A percentile compares a stretch with the other conserved stretches of the same genome.
These are phyloP conservation scores for Vitis amurensis DNA, from an alignment of 164 flowering plant genomes.

Conservation along the genomic window DNA sequence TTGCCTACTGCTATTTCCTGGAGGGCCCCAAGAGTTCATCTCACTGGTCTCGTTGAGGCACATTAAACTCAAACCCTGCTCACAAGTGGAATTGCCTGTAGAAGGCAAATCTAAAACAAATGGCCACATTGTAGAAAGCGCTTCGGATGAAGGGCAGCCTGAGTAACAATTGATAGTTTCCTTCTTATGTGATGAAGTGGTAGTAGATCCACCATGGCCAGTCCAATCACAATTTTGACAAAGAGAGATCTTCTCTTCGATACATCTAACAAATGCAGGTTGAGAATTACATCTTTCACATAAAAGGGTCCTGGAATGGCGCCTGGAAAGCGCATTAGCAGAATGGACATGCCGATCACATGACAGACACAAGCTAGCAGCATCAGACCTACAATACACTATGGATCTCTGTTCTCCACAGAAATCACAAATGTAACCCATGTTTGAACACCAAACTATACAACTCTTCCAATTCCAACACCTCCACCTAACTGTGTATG, in stretches of 20 bases:
- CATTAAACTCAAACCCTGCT: constrained; percentile 68
- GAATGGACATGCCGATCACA: constrained; percentile 93
- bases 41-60: constrained; percentile 51
- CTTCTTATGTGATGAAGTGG: constrained; percentile 53
- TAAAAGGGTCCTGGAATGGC: constrained; percentile 81
- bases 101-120: constrained; percentile 54
- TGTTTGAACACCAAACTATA: constrained; percentile 20
- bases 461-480: constrained; percentile 2
- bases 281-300: constrained; percentile 88
- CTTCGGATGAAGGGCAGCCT: constrained; percentile 86
- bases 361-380: constrained; percentile 85
- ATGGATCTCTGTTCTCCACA: constrained; percentile 85
- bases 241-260: constrained; percentile 69
- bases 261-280: constrained; percentile 76
- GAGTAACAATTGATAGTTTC: constrained; percentile 75
- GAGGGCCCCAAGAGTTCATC: constrained; percentile 23
- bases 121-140: constrained; percentile 79
- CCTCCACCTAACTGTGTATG: neutral
- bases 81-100: constrained; percentile 49
- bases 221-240: constrained; percentile 89
- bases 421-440: constrained; percentile 86
- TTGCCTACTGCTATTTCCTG: constrained; percentile 26
- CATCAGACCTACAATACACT: constrained; percentile 89
- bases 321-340: constrained; percentile 88
- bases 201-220: constrained; percentile 46